Evolutionary conservation across 2,329 filamentous ascomycete genomes (phyloP), one percentile per base, ranked within the genome.

Genomic region (Aureobasidium sp.): DNA sequence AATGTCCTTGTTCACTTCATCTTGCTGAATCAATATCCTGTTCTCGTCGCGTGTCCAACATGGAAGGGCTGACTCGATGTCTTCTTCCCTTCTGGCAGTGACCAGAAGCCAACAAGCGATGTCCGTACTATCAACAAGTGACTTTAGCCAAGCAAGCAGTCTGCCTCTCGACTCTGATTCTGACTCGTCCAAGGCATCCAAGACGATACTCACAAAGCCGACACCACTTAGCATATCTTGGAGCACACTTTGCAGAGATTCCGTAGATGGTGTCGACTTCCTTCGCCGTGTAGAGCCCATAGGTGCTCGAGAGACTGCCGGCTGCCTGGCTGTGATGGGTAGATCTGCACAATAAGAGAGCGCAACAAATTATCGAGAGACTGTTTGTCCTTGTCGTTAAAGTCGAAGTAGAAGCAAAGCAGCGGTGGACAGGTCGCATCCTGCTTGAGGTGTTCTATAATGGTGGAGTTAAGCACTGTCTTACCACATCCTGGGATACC

Each of bases 401-500:
- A 52, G 21, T 27, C 29, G 6, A 52, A 52, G 25, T 42, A 52
- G 29, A 52, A 52, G 14, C 29, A 52, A 10, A 52, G 38, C 11
- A 52, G 27, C 6, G 3, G 6, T 24, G 6, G 6, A 40, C 6
- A 12, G 39, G 14, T 41, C 6, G 10, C 7, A 34, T 16, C 6
- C 10, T 42, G 11, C 29, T 35, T n/a, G 24, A 52, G 4, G 7
- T 52, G 10, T 11, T 52, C 19, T 17, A 55, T 32, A 3, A 52
- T 29, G 5, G 54, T 32, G 4, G 54, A 45, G 16, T 48, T 52
- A 7, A 55, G 54, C 4, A 55, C 34, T 1, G 54, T 55, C 34
- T 55, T 55, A 8, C 54, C 54, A 24, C 48, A 53, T 1, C 54
- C 54, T 3, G 54, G 21, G 3, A 56, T 42, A 3, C 54, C 54